Evolutionary conservation across 2,329 filamentous ascomycete species (phyloP).

Genomic region (Byssoonygena ceratinophila): DNA sequence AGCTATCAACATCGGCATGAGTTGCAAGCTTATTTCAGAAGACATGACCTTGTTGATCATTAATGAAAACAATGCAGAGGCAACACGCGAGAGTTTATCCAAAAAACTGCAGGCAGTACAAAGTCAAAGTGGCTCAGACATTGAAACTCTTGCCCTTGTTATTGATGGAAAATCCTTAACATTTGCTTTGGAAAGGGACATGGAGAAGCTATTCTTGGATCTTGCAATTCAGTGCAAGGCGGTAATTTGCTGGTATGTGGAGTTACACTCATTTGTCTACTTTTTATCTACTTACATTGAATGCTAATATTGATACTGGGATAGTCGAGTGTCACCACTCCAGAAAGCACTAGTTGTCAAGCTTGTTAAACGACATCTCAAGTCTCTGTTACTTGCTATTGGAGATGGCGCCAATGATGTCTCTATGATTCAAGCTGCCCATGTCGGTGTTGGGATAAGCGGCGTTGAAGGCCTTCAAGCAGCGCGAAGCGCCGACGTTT

Average conservation of each 20-base stretch:
- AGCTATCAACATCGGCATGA: conserved; percentile 99
- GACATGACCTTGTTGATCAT: conserved; percentile 97
- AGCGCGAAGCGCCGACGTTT: conserved; percentile 86
- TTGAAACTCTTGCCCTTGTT: conserved; percentile 63
- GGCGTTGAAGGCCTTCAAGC: conserved; percentile 95
- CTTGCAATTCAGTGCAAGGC: conserved; percentile 93
- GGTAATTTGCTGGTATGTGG: conserved; percentile 70
- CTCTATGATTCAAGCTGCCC: conserved; percentile 99
- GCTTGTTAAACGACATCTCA: conserved; percentile 87
- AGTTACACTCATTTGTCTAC: background rate
- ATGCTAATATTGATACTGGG: conserved; percentile 14
- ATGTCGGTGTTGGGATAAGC: conserved; percentile 95
- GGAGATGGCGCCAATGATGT: conserved; percentile 97
- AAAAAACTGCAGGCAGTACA: conserved; percentile 90
- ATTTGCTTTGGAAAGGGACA: conserved; percentile 80
- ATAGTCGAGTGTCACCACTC: conserved; percentile 82
- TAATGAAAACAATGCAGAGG: conserved; percentile 73
- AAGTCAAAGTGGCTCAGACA: conserved; percentile 65
- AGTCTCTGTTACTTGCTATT: conserved; percentile 86
- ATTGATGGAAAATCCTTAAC: conserved; percentile 96
- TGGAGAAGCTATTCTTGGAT: conserved; percentile 89
- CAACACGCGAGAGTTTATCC: conserved; percentile 75
- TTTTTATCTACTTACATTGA: conserved; percentile 3
- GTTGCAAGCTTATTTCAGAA: conserved; percentile 93
- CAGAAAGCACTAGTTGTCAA: conserved; percentile 98